Evolutionary conservation across 1,284 basidiomycete species (phyloP), one percentile per base, ranked within the genome.

Genomic region (Cystobasidium pallidum): DNA sequence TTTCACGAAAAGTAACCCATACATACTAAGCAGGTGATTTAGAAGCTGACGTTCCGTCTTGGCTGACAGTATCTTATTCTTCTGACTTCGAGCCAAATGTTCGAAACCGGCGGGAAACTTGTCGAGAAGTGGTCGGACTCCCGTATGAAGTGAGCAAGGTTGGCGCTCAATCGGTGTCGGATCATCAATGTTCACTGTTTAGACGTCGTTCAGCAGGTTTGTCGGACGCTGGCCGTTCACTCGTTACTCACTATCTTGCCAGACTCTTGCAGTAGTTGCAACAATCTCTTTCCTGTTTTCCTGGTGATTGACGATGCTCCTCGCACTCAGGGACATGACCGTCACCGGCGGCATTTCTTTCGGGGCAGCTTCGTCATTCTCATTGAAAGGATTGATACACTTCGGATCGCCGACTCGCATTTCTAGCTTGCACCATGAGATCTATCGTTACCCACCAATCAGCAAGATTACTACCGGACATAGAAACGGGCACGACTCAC

Each of bases 361-460:
- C 0, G 91, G 91, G 7, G 91, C 89, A 21, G 84, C 81, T 1
- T 83, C 75, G 76, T 93, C 91, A 1, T 86, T 85, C 70, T 94
- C 91, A 0, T 87, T 79, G 79, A 95, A 88, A 0, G 92, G 91
- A 74, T 88, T 90, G 80, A 98, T 87, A 76, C 91, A 87, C 79
- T 96, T 97, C 1, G 94, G 93, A 77, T 94, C 87, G 15, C 86
- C 82, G 13, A 94, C 89, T 0, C 86, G 87, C n/a, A 88, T 90
- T 82, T 99, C 95, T 30, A 96, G 83, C 83, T 96, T 95, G 79
- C 93, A 95, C 94, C 94, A 97, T 0, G 91, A 94, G 21, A 90
- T 86, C 92, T 94, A 34, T 21, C 21, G 73, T 70, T 61, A 47
- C 65, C 21, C 57, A 8, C 30, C 19, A 39, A n/a, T 11, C 49